Percentiles rank a stretch among this genome's conserved stretches.
phyloP scores from a whole-genome alignment of 2,329 filamentous ascomycete genomes.

The Claviceps cyperi region DNA sequence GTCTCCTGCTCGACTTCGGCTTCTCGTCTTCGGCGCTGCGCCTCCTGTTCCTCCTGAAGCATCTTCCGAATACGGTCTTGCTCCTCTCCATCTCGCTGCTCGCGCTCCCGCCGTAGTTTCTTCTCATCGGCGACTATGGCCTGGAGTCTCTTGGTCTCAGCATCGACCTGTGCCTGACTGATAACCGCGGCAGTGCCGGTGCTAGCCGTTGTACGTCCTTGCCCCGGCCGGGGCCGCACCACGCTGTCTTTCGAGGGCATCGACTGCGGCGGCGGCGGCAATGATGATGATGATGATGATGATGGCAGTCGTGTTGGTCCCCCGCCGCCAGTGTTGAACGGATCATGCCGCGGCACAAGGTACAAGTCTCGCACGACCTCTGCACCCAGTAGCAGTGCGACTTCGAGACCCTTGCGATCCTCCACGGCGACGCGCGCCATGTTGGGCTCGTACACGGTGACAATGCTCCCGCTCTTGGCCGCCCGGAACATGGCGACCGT shows the following conservation, averaged over 20 bases:
- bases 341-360: constrained; percentile 50
- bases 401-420: constrained; percentile 83
- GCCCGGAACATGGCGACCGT: constrained; percentile 77
- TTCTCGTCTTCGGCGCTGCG: constrained; percentile 36
- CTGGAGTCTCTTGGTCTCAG: constrained; percentile 62
- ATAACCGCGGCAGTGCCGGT: too few relatives aligned
- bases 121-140: constrained; percentile 36
- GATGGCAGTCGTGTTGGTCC: constrained; percentile 15
- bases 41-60: constrained; percentile 48
- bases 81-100: constrained; percentile 39
- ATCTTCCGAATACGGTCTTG: constrained; percentile 45
- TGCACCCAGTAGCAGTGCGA: constrained; percentile 54
- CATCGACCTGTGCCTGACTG: constrained; percentile 34
- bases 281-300: neutral
- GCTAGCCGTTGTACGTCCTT: too few relatives aligned
- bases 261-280: constrained; percentile 14
- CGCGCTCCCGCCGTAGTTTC: constrained; percentile 39
- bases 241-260: too few relatives aligned
- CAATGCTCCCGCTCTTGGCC: constrained; percentile 43
- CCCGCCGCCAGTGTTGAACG: constrained; percentile 58
- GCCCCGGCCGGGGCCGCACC: too few relatives aligned
- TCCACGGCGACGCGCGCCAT: constrained; percentile 81
- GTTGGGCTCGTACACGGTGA: constrained; percentile 91
- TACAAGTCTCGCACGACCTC: constrained; percentile 53
- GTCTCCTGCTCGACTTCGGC: constrained; percentile 65